Evolutionary conservation across 1,139 yeast genomes (phyloP), one percentile per base, ranked within the genome.

Genomic region (Eremothecium gossypii): DNA sequence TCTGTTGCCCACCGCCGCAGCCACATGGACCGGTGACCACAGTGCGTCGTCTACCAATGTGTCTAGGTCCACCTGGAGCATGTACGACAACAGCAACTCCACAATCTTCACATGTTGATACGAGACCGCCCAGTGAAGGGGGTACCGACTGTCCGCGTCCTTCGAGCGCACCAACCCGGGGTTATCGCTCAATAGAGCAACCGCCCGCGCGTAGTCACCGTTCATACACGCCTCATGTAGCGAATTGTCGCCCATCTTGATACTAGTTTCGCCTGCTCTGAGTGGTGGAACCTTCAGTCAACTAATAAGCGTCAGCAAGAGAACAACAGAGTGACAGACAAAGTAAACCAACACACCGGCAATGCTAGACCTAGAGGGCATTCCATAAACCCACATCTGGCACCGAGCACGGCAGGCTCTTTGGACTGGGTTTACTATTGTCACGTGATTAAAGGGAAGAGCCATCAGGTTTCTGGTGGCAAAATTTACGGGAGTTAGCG

Each of bases 81-180:
- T 48, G 38, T 51, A 48, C 40, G 58, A 37, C 7, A 60, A 41
- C 30, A 60, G 39, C 12, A 47, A 48, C 1, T 49, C 46, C 7
- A 77, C 79, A 26, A 83, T 67, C 28, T 74, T 78, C 8, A 63
- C 53, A 47, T 79, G 71, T 43, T 78, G 75, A 51, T 71, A 70
- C 1, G 95, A 77, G 30, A 81, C 76, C 0, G 96, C 96, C 96
- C 96, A 89, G 58, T 85, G 94, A 40, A 89, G 65, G 3, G 96
- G 83, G 2, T 84, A 79, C 48, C 97, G 71, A 2, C 79, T 83
- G 57, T 87, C 96, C 6, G 70, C 73, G 57, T 89, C 96, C 48
- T 64, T 49, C 27, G 40, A 39, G 20, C 38, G 34, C 23, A 31
- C 40, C 8, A 41, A 32, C 26, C 47, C 44, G 3, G 49, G 46